phyloP scores from a whole-genome alignment of 1,284 basidiomycete species.

The Microbotryum violaceum region DNA sequence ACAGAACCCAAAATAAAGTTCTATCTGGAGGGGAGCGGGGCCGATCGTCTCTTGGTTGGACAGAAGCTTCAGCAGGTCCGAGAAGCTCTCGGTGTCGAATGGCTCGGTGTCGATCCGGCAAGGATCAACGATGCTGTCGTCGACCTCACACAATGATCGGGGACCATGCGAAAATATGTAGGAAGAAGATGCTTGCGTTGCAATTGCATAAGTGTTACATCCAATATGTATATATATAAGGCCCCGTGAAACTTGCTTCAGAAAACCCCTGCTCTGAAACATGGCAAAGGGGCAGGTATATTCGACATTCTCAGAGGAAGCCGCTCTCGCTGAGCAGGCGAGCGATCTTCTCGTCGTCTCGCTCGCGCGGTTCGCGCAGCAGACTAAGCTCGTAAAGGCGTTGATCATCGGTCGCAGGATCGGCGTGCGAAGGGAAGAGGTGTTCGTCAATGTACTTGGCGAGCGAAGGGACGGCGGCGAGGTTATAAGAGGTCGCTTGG shows the following conservation, averaged over 20 bases:
- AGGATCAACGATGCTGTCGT: too few species aligned
- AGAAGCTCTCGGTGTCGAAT: conserved; percentile 53
- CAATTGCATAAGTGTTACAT: too few species aligned
- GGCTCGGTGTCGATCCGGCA: conserved; percentile 49
- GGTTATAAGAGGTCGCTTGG: conserved; percentile 84
- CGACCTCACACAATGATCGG: too few species aligned
- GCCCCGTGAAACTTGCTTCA: neutral
- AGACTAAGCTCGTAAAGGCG: conserved; percentile 68
- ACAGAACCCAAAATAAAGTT: conserved; percentile 87
- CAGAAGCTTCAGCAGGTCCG: conserved; percentile 50
- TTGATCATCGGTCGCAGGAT: conserved; percentile 34
- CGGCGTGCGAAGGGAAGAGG: conserved; percentile 42
- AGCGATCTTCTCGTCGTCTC: conserved; percentile 92
- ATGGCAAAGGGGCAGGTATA: neutral
- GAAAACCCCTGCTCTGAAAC: neutral
- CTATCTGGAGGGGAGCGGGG: conserved; percentile 66
- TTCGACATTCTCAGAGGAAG: conserved; percentile 13
- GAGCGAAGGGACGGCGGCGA: conserved; percentile 61
- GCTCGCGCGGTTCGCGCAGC: conserved; percentile 80
- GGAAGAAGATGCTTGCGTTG: too few species aligned
- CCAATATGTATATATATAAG: too few species aligned
- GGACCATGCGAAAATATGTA: too few species aligned
- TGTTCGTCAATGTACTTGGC: conserved; percentile 69
- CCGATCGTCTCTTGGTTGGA: conserved; percentile 46
- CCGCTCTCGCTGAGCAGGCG: conserved; percentile 32